Base-by-base conservation (phyloP, 768 basidiomycete species). In the Paxillus rubicundulus region DNA sequence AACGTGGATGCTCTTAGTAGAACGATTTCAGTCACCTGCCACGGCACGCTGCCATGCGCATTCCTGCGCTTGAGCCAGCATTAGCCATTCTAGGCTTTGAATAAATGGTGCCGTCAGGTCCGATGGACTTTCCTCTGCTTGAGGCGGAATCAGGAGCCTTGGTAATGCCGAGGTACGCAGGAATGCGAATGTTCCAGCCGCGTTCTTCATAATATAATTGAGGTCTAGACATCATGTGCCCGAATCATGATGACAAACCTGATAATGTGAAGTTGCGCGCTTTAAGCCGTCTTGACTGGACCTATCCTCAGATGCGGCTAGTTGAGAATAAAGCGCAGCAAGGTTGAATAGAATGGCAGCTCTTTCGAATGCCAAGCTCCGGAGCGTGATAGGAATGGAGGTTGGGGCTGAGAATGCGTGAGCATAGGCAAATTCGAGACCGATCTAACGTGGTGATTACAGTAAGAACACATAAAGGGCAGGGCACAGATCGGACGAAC, bases 11-110 rank as follows among this genome's bases (percentile, higher is more conserved):
- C 3, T 13, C 16, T 34, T 45, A 45, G 27, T 13, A 9, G 38
- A 34, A 16, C 10, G 40, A 13, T 21, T 39, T 9, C 3, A 60
- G 65, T 60, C 60, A 92, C 93, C 89, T 53, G 90, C 71, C 63
- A 87, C 86, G 14, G 94, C 94, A 58, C 87, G 81, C 65, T 96
- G 94, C 95, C 95, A 98, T 38, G 85, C 92, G 64, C 92, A 96
- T 72, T 99, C 97, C 60, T 98, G 96, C 1, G 94, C 95, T 69
- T 98, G 92, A 1, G 93, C 93, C 5, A 95, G 78, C 82, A 92
- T 87, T 50, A 98, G 78, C 57, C 71, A 80, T 63, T 90, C 83
- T 39, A 97, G 64, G 24, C 82, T 77, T 43, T 74, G 75, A 20
- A 90, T 61, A 59, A 87, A 85, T 0, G 80, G 63, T 21, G 72